phyloP scores from a whole-genome alignment of 225 moss, liverwort and hornwort species.

The Thuidium tamariscinum region DNA sequence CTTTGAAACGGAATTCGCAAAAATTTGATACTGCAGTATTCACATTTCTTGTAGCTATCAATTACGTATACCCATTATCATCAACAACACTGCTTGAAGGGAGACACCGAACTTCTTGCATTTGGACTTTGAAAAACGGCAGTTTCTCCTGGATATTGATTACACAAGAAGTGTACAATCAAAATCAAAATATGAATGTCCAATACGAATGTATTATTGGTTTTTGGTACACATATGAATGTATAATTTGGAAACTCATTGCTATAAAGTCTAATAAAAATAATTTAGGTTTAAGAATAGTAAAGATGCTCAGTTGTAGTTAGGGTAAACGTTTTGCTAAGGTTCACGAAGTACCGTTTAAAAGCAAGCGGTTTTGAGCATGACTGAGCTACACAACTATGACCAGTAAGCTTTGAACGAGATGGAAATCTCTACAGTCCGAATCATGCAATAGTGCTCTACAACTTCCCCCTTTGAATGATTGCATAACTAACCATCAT shows the following conservation, averaged over 20 bases:
- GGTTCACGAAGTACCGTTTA: not conserved
- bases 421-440: not conserved
- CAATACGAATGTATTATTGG: not conserved
- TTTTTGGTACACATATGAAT: not conserved
- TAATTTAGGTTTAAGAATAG: not conserved
- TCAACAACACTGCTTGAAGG: not conserved
- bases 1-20: not conserved
- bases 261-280: not conserved
- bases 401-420: not conserved
- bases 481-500: not conserved
- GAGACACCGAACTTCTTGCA: not conserved
- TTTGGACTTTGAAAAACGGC: not conserved
- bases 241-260: not conserved
- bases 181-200: not conserved
- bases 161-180: not conserved
- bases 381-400: not conserved
- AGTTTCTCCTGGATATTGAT: not conserved
- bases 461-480: not conserved
- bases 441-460: not conserved
- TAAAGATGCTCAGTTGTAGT: not conserved
- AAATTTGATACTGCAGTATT: not conserved
- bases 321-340: not conserved
- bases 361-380: not conserved
- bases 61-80: not conserved
- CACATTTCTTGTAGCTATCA: not conserved